Percentiles rank a stretch among this genome's conserved stretches.
These are phyloP conservation scores for Arthroderma sp. DNA, from an alignment of 2,329 filamentous ascomycete genomes.

Conservation along the genomic window DNA sequence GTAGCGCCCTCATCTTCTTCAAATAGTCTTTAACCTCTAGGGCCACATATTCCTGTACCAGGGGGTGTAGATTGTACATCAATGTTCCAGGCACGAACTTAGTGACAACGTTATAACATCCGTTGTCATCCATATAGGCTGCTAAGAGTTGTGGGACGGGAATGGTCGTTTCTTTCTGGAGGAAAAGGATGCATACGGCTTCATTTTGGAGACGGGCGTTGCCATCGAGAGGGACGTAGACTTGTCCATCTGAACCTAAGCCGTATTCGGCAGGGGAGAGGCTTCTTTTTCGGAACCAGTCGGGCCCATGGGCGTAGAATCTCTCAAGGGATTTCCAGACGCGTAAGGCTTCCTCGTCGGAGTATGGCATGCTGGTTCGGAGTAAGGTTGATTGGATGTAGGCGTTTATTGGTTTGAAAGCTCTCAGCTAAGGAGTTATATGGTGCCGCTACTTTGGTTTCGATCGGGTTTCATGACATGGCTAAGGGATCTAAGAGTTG, in stretches of 20 bases:
- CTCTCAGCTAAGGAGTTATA: no score
- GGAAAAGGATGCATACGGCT: slow-evolving; percentile 5
- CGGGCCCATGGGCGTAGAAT: neutral
- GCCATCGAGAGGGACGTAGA: slow-evolving; percentile 1
- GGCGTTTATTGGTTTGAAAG: no score
- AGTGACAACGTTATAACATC: slow-evolving; percentile 2
- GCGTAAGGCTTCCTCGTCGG: no score
- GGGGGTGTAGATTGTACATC: neutral
- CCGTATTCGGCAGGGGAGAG: neutral
- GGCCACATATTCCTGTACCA: neutral
- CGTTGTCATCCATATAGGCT: slow-evolving; percentile 3
- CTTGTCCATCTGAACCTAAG: neutral
- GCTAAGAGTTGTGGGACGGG: slow-evolving; percentile 5
- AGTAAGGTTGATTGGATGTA: no score
- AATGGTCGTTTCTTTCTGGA: slow-evolving; percentile 5
- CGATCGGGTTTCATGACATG: no score
- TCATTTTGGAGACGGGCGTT: slow-evolving; percentile 7
- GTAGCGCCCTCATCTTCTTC: neutral
- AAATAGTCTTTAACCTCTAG: neutral
- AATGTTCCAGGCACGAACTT: slow-evolving; percentile 1
- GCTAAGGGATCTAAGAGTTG: no score
- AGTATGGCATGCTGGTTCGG: no score
- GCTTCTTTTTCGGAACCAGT: slow-evolving; percentile 2
- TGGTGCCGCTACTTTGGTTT: no score
- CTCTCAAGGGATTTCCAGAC: slow-evolving; percentile 1